phyloP scores from a whole-genome alignment of 257 asterid species.

The Nicotiana obtusifolia region DNA sequence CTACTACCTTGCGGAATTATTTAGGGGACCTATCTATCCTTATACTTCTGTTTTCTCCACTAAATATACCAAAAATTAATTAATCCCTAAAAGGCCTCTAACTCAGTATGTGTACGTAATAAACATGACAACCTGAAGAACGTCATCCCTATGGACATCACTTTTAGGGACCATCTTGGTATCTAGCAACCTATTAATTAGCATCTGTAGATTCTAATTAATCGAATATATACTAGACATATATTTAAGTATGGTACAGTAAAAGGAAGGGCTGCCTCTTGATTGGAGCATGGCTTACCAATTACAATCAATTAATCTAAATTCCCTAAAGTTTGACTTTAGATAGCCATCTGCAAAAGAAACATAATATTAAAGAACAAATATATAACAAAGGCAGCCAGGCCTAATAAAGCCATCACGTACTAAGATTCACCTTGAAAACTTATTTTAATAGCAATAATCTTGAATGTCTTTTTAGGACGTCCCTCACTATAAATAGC shows the following conservation, averaged over 20 bases:
- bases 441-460: neutral
- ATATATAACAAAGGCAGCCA: neutral
- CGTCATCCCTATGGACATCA: conserved; percentile 12
- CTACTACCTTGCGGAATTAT: neutral
- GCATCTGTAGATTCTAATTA: neutral
- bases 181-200: neutral
- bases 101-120: neutral
- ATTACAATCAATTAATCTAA: neutral
- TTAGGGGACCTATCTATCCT: neutral
- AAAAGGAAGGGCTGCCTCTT: neutral
- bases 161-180: neutral
- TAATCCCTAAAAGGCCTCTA: neutral
- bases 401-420: neutral
- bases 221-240: neutral
- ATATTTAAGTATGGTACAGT: neutral
- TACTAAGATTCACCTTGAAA: neutral
- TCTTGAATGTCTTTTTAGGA: neutral
- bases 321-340: neutral
- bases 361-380: neutral
- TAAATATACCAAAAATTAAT: neutral
- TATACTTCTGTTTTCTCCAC: neutral
- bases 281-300: neutral
- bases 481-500: neutral
- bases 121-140: neutral
- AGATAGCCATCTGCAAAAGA: neutral